A percentile compares a stretch with the other conserved stretches of the same genome.
phyloP scores from a whole-genome alignment of 2,329 filamentous ascomycete species.

The Ophiocordyceps camponoti-saundersi region DNA sequence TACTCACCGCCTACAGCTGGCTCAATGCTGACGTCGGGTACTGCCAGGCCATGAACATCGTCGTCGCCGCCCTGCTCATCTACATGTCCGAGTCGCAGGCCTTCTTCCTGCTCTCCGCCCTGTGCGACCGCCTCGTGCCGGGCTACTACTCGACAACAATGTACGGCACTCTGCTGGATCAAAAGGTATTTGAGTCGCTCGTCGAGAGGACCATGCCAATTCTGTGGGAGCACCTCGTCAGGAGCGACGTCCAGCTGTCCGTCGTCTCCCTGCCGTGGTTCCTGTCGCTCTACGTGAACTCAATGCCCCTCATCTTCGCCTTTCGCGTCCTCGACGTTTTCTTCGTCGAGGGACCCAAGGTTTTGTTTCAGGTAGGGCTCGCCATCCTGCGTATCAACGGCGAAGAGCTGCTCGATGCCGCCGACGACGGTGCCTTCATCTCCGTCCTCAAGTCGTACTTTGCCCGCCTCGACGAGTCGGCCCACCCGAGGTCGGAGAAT shows the following conservation, averaged over 20 bases:
- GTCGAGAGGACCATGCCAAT: slow-evolving; percentile 99
- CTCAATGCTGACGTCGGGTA: slow-evolving; percentile 90
- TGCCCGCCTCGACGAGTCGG: slow-evolving; percentile 79
- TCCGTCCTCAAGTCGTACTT: slow-evolving; percentile 94
- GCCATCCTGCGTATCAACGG: slow-evolving; percentile 97
- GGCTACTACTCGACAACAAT: slow-evolving; percentile 98
- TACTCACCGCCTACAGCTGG: slow-evolving; percentile 96
- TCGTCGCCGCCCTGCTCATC: slow-evolving; percentile 92
- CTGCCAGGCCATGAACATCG: slow-evolving; percentile 99
- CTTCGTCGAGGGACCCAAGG: slow-evolving; percentile 94
- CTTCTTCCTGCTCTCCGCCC: slow-evolving; percentile 78
- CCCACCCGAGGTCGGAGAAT: slow-evolving; percentile 89
- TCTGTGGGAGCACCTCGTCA: slow-evolving; percentile 94
- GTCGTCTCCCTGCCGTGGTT: slow-evolving; percentile 98
- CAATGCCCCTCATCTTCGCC: slow-evolving; percentile 94
- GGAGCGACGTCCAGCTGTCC: slow-evolving; percentile 90
- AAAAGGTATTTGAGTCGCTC: slow-evolving; percentile 91
- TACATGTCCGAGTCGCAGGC: slow-evolving; percentile 96
- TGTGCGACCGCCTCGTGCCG: slow-evolving; percentile 84
- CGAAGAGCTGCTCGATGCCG: slow-evolving; percentile 81
- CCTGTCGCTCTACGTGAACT: slow-evolving; percentile 95
- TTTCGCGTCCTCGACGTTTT: slow-evolving; percentile 95
- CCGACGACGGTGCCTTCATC: slow-evolving; percentile 92
- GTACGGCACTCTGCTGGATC: slow-evolving; percentile 94
- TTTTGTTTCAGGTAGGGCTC: slow-evolving; percentile 88